These are phyloP conservation scores for Oxyria digyna DNA, from an alignment of 148 eudicot species.

Conservation along the genomic window DNA sequence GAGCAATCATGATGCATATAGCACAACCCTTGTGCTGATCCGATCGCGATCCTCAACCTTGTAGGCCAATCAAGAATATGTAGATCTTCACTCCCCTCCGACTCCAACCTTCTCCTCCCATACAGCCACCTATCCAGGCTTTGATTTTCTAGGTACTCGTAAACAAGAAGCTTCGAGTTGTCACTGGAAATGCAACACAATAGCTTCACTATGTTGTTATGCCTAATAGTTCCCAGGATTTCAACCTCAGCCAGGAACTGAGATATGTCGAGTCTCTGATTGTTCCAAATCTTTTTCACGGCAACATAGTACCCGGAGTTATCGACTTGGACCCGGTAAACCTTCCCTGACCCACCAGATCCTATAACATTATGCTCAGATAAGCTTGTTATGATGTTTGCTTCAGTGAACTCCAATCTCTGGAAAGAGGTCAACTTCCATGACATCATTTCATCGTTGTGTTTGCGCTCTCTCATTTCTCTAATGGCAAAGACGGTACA, in stretches of 20 bases:
- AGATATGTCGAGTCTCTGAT: slow-evolving; percentile 18
- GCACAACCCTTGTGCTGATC: slow-evolving; percentile 83
- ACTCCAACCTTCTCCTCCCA: slow-evolving; percentile 18
- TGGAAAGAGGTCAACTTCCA: slow-evolving; percentile 29
- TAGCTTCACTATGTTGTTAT: slow-evolving; percentile 69
- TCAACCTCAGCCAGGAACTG: slow-evolving; percentile 69
- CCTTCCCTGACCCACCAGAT: slow-evolving; percentile 68
- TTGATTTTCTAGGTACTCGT: slow-evolving; percentile 85
- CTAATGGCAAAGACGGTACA: slow-evolving; percentile 19
- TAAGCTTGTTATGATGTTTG: slow-evolving; percentile 56
- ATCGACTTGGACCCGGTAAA: slow-evolving; percentile 65
- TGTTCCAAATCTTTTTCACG: slow-evolving; percentile 78
- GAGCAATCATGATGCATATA: slow-evolving; percentile 90
- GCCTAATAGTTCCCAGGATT: slow-evolving; percentile 67
- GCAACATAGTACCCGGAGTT: slow-evolving; percentile 44
- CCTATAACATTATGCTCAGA: slow-evolving; percentile 77
- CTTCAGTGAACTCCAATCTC: slow-evolving; percentile 56
- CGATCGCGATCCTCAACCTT: slow-evolving; percentile 69
- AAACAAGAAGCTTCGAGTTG: slow-evolving; percentile 58
- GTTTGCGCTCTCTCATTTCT: slow-evolving; percentile 24
- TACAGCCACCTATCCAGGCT: slow-evolving; percentile 77
- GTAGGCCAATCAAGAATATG: slow-evolving; percentile 69
- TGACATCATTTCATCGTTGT: slow-evolving; percentile 19
- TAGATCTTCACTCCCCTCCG: slow-evolving; percentile 33
- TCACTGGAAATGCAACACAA: slow-evolving; percentile 68